These are phyloP conservation scores for Aspergillus aculeatinus DNA, from an alignment of 2,329 filamentous ascomycete species.

Conservation along the genomic window DNA sequence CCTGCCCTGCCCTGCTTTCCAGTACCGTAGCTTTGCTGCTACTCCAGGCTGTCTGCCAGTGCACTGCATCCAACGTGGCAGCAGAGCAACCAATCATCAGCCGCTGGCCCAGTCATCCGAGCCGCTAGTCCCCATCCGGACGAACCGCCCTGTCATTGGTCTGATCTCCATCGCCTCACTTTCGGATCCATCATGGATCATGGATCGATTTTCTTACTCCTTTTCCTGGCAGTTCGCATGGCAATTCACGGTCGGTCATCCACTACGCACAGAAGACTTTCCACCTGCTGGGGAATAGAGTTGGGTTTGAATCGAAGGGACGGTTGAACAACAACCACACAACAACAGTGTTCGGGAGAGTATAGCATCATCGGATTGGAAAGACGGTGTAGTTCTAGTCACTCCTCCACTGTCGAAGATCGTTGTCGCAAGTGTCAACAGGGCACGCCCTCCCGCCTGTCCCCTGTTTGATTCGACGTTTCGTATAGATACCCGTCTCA, in stretches of 20 bases:
- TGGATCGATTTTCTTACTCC: not conserved
- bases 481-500: conserved; percentile 3
- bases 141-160: conserved; percentile 22
- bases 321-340: not conserved
- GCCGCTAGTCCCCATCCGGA: conserved; percentile 23
- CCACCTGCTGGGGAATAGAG: not conserved
- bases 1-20: not conserved
- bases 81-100: conserved; percentile 17
- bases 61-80: conserved; percentile 20
- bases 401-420: not conserved
- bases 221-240: not conserved
- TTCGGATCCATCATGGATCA: not conserved
- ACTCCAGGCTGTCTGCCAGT: no score
- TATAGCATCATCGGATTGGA: not conserved
- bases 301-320: not conserved
- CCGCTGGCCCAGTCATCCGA: conserved; percentile 18
- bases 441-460: conserved; percentile 2
- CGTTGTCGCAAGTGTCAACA: not conserved
- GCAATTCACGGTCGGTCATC: no score
- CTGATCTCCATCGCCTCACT: conserved; percentile 29
- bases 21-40: not conserved
- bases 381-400: not conserved
- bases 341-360: no score
- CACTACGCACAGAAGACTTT: no score
- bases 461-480: conserved; percentile 6